Evolutionary conservation across 129 eudicot genomes (phyloP).

Genomic region (Lactuca saligna): DNA sequence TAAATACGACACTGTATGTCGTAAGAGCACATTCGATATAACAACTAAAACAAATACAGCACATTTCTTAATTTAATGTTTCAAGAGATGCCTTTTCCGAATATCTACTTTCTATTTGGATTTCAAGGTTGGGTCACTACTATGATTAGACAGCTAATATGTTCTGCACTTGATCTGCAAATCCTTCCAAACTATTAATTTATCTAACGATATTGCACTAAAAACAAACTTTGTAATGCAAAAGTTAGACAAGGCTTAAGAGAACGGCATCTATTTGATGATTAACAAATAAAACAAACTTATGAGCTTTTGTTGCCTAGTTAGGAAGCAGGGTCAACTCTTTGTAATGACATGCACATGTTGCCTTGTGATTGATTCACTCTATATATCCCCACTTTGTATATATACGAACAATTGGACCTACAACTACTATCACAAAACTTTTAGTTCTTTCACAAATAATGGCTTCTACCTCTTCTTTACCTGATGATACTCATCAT

Average conservation of each 20-base stretch:
- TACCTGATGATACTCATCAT: conserved; percentile 25
- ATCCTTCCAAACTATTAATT: conserved; percentile 39
- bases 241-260: conserved; percentile 25
- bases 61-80: neutral
- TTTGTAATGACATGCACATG: conserved; percentile 34
- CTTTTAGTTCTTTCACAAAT: conserved; percentile 9
- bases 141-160: conserved; percentile 40
- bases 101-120: conserved; percentile 25
- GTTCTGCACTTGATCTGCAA: conserved; percentile 36
- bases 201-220: conserved; percentile 25
- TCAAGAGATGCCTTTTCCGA: conserved; percentile 20
- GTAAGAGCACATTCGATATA: conserved; percentile 10
- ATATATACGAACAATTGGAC: conserved; percentile 27
- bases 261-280: conserved; percentile 23
- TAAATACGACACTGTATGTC: neutral
- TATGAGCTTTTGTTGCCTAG: conserved; percentile 31
- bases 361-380: conserved; percentile 22
- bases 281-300: conserved; percentile 29
- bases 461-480: conserved; percentile 33
- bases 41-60: neutral
- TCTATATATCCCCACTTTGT: conserved; percentile 6
- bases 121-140: conserved; percentile 29
- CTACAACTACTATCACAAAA: conserved; percentile 20
- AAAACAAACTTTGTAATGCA: conserved; percentile 33
- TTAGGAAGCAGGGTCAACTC: conserved; percentile 41